Percentiles rank a stretch among this genome's conserved stretches.
Conservation (phyloP, 2,329 filamentous ascomycete genomes). For the Xylaria digitata region DNA sequence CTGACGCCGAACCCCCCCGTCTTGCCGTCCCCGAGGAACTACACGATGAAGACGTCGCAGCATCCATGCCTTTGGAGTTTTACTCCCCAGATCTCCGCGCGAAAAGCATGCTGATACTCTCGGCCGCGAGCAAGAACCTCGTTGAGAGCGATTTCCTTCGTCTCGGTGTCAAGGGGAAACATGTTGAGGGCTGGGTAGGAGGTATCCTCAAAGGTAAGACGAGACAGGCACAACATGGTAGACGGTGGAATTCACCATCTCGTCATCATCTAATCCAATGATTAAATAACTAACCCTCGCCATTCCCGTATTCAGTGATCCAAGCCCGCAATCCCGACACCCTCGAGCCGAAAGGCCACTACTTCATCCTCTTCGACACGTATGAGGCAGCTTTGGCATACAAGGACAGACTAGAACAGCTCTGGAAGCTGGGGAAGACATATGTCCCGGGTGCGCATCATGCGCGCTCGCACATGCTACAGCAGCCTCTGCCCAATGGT, state of each 20-base stretch:
- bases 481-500: constrained; percentile 39
- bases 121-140: constrained; percentile 68
- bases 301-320: constrained; percentile 57
- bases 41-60: constrained; percentile 6
- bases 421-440: constrained; percentile 60
- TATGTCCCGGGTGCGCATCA: constrained; percentile 53
- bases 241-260: neutral
- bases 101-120: constrained; percentile 64
- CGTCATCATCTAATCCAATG: neutral
- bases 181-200: constrained; percentile 75
- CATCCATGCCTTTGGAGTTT: neutral
- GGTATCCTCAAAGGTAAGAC: constrained; percentile 72
- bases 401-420: constrained; percentile 62
- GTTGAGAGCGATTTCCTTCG: constrained; percentile 77
- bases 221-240: constrained; percentile 24
- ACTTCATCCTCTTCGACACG: constrained; percentile 76
- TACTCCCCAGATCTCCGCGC: constrained; percentile 36
- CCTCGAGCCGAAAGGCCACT: constrained; percentile 71
- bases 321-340: constrained; percentile 73
- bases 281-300: too few relatives aligned
- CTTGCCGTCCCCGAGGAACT: constrained; percentile 23
- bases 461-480: constrained; percentile 27
- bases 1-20: constrained; percentile 17
- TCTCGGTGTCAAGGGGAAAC: constrained; percentile 68
- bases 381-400: constrained; percentile 70